These are phyloP conservation scores for Boletus tylopilopsis DNA, from an alignment of 768 basidiomycete genomes.

Conservation along the genomic window DNA sequence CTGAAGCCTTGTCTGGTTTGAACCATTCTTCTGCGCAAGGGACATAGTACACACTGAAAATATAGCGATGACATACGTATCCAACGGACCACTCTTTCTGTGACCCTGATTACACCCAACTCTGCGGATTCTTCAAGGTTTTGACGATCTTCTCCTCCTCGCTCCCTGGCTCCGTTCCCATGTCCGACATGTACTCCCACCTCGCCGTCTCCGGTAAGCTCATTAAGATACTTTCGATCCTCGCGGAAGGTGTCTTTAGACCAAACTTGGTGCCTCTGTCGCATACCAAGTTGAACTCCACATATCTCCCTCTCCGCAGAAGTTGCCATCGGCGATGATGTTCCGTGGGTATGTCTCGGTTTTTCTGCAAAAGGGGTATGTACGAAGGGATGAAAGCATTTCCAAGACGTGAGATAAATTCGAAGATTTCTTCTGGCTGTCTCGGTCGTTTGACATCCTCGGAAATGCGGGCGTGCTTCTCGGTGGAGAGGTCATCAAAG, in stretches of 20 bases:
- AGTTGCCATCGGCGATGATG: slow-evolving; percentile 89
- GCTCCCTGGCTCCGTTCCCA: slow-evolving; percentile 59
- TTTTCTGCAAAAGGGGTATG: slow-evolving; percentile 72
- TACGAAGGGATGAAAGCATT: slow-evolving; percentile 88
- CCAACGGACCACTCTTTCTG: no score
- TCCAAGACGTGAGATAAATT: slow-evolving; percentile 66
- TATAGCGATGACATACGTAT: background rate
- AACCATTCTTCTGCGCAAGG: background rate
- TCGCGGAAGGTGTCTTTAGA: slow-evolving; percentile 75
- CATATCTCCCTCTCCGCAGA: slow-evolving; percentile 85
- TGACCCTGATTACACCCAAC: slow-evolving; percentile 46
- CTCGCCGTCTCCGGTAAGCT: slow-evolving; percentile 81
- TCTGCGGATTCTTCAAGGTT: slow-evolving; percentile 56
- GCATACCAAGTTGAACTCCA: slow-evolving; percentile 89
- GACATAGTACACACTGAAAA: background rate
- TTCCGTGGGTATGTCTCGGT: slow-evolving; percentile 58
- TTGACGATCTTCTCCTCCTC: slow-evolving; percentile 63
- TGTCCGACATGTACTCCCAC: slow-evolving; percentile 86
- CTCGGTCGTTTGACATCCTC: slow-evolving; percentile 45
- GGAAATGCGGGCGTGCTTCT: slow-evolving; percentile 59
- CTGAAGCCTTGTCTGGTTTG: background rate
- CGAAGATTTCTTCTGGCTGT: slow-evolving; percentile 69
- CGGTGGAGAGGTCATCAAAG: slow-evolving; percentile 86
- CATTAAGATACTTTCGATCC: slow-evolving; percentile 90
- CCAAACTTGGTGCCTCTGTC: slow-evolving; percentile 90